Percentiles rank a stretch among this genome's conserved stretches.
These are phyloP conservation scores for Camelina sativa DNA, from an alignment of 345 rosid genomes.

Conservation along the genomic window DNA sequence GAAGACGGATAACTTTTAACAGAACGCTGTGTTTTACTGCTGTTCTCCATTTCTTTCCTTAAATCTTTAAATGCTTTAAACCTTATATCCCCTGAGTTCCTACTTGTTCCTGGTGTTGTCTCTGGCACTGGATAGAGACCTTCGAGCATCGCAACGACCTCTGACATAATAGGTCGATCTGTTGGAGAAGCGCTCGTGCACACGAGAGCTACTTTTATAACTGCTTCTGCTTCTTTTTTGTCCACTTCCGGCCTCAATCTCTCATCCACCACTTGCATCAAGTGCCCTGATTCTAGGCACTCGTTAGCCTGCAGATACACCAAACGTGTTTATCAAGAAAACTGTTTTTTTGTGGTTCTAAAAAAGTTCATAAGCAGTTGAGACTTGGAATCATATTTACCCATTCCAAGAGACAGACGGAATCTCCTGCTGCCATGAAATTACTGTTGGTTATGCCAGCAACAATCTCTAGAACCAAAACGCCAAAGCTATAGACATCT, in stretches of 20 bases:
- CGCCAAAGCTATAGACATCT: conserved; percentile 69
- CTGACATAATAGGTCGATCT: conserved; percentile 64
- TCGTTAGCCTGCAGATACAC: conserved; percentile 49
- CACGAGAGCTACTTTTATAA: conserved; percentile 57
- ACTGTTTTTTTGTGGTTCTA: neutral
- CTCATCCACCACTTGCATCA: conserved; percentile 55
- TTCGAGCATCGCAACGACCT: conserved; percentile 61
- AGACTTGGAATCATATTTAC: conserved; percentile 36
- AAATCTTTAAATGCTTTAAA: conserved; percentile 57
- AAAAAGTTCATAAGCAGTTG: neutral
- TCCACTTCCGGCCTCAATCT: conserved; percentile 48
- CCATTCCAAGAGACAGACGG: conserved; percentile 63
- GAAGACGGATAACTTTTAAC: conserved; percentile 31
- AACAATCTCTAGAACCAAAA: conserved; percentile 61
- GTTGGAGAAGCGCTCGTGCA: conserved; percentile 58
- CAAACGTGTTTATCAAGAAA: neutral
- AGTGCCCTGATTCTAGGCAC: conserved; percentile 47
- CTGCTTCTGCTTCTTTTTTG: conserved; percentile 46
- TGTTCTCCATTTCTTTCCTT: conserved; percentile 39
- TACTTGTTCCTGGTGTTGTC: conserved; percentile 42
- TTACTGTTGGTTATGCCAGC: conserved; percentile 56
- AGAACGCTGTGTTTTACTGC: conserved; percentile 48
- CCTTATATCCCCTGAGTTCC: conserved; percentile 48
- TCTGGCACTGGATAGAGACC: conserved; percentile 51
- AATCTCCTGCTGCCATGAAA: conserved; percentile 47